phyloP scores from a whole-genome alignment of 768 basidiomycete species.

The Mycena crocata region DNA sequence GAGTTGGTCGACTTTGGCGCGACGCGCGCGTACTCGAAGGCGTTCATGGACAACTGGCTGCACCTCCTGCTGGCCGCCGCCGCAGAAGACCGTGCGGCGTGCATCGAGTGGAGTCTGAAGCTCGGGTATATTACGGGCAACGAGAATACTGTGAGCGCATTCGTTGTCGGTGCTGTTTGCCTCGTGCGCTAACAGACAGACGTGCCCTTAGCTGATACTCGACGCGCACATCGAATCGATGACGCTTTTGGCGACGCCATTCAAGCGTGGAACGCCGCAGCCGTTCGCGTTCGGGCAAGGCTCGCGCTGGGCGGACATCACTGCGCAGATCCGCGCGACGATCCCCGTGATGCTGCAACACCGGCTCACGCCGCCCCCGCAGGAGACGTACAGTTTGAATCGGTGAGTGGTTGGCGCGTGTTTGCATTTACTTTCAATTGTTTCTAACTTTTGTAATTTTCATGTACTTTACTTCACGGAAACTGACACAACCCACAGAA shows the following conservation, averaged over 20 bases:
- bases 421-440: background rate
- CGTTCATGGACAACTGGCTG: conserved; percentile 92
- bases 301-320: conserved; percentile 76
- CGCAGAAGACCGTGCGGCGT: conserved; percentile 70
- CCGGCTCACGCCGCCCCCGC: conserved; percentile 90
- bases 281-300: conserved; percentile 85
- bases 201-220: conserved; percentile 74
- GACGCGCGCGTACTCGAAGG: conserved; percentile 84
- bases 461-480: no score
- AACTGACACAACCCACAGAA: no score
- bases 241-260: conserved; percentile 87
- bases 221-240: conserved; percentile 88
- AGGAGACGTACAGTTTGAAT: conserved; percentile 95
- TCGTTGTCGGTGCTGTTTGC: background rate
- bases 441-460: no score
- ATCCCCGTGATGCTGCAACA: conserved; percentile 94
- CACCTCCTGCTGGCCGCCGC: conserved; percentile 86
- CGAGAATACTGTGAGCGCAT: conserved; percentile 76
- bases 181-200: background rate
- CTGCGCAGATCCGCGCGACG: conserved; percentile 76
- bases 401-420: conserved; percentile 57
- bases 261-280: conserved; percentile 70
- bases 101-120: conserved; percentile 78
- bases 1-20: conserved; percentile 98
- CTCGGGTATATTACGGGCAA: conserved; percentile 92